Conservation (phyloP, 2,329 filamentous ascomycete species). For the Magnaporthiopsis rhizophila region DNA sequence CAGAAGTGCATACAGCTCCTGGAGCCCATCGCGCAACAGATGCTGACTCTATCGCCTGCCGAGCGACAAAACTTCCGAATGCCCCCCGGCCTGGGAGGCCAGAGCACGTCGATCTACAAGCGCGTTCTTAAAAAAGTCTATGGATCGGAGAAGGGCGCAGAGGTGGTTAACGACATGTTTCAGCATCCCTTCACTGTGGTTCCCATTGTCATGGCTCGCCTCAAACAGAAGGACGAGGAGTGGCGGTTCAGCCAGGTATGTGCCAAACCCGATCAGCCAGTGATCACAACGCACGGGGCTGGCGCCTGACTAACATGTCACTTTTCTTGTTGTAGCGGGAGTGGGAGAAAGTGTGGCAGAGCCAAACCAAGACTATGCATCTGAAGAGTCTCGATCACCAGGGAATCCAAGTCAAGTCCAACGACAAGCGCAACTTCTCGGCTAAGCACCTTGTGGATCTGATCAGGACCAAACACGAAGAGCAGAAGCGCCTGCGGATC, state of each 20-base stretch:
- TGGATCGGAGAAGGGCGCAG: constrained; percentile 70
- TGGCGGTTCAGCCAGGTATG: constrained; percentile 81
- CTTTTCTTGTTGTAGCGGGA: constrained; percentile 52
- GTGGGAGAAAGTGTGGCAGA: constrained; percentile 98
- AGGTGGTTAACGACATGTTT: constrained; percentile 84
- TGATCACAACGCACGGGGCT: not conserved
- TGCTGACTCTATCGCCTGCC: constrained; percentile 66
- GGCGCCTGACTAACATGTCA: not conserved
- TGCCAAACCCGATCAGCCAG: not conserved
- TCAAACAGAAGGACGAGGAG: constrained; percentile 95
- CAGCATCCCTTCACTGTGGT: constrained; percentile 76
- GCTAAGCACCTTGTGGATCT: constrained; percentile 84
- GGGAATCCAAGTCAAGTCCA: constrained; percentile 79
- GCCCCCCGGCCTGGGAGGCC: constrained; percentile 76
- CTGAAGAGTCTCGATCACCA: constrained; percentile 96
- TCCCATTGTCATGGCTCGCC: constrained; percentile 75
- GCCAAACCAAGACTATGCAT: constrained; percentile 90
- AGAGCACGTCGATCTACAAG: constrained; percentile 94
- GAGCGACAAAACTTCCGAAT: constrained; percentile 72
- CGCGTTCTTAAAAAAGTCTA: constrained; percentile 98
- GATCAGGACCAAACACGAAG: constrained; percentile 87
- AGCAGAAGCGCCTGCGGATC: constrained; percentile 67
- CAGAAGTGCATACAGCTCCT: constrained; percentile 92
- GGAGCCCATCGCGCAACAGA: constrained; percentile 86
- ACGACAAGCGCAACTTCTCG: constrained; percentile 85